Conservation (phyloP, 2,329 filamentous ascomycete genomes). For the Dactylellina haptotyla region DNA sequence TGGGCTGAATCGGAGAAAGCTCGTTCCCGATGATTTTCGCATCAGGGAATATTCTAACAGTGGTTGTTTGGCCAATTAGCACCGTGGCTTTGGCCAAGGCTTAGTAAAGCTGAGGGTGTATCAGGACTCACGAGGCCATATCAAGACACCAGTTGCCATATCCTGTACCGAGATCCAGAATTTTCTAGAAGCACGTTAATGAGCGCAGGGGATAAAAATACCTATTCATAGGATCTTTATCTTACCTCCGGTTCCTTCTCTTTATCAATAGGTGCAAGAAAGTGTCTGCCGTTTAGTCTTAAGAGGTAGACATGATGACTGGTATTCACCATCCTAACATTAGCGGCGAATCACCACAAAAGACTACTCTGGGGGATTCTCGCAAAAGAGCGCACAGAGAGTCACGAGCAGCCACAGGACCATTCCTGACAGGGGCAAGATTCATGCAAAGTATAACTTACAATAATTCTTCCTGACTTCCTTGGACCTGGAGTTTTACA, state of each 20-base stretch:
- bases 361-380: too few species aligned
- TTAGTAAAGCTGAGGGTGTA: background rate
- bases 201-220: background rate
- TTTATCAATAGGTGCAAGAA: constrained; percentile 56
- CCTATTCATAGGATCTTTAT: background rate
- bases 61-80: too few species aligned
- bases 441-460: background rate
- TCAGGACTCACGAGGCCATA: constrained; percentile 59
- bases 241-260: constrained; percentile 35
- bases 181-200: constrained; percentile 19
- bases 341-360: background rate
- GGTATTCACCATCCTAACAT: background rate
- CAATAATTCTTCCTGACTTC: constrained; percentile 44
- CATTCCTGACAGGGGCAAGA: background rate
- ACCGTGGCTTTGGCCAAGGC: too few species aligned
- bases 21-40: constrained; percentile 56
- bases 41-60: constrained; percentile 51
- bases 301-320: constrained; percentile 46
- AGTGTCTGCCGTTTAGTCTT: constrained; percentile 55
- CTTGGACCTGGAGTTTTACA: constrained; percentile 5
- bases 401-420: background rate
- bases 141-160: constrained; percentile 65
- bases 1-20: constrained; percentile 57
- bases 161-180: constrained; percentile 64
- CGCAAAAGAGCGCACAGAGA: too few species aligned